A percentile compares a stretch with the other conserved stretches of the same genome.
Evolutionary conservation across 2,329 filamentous ascomycete species (phyloP).

Genomic region (Diaporthe caulivora): DNA sequence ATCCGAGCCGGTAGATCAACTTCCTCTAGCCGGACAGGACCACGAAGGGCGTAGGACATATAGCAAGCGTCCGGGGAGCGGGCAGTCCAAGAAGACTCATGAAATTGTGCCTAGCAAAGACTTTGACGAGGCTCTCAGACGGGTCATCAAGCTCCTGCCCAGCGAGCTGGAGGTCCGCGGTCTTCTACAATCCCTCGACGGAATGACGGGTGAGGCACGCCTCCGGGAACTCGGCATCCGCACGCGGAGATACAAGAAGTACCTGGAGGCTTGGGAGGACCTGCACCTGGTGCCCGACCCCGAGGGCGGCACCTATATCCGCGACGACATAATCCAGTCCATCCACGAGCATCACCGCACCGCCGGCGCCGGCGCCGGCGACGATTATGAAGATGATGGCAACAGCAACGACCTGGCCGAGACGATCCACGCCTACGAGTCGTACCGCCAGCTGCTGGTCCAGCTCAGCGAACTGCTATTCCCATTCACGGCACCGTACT

Average conservation of each 20-base stretch:
- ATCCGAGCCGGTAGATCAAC: not conserved
- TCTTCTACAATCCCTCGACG: constrained; percentile 51
- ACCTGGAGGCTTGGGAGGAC: constrained; percentile 56
- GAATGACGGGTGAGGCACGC: constrained; percentile 52
- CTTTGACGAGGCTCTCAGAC: constrained; percentile 43
- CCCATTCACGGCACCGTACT: constrained; percentile 56
- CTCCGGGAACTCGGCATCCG: constrained; percentile 55
- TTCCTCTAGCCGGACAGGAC: not conserved
- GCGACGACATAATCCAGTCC: constrained; percentile 56
- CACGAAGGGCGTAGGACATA: not conserved
- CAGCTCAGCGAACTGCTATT: constrained; percentile 54
- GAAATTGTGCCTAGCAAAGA: constrained; percentile 23
- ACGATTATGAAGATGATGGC: constrained; percentile 29
- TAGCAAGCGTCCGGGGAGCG: not conserved
- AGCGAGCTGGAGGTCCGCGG: constrained; percentile 51
- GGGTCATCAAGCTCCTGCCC: constrained; percentile 47
- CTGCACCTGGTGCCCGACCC: constrained; percentile 47
- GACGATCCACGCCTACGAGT: constrained; percentile 56
- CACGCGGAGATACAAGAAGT: constrained; percentile 53
- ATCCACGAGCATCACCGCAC: constrained; percentile 46
- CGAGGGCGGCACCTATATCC: constrained; percentile 52
- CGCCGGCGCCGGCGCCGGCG: not conserved
- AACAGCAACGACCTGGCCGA: constrained; percentile 44
- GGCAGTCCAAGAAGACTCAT: not conserved
- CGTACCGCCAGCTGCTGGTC: constrained; percentile 54